Evolutionary conservation across 345 rosid genomes (phyloP).

Genomic region (Triadica sebifera): DNA sequence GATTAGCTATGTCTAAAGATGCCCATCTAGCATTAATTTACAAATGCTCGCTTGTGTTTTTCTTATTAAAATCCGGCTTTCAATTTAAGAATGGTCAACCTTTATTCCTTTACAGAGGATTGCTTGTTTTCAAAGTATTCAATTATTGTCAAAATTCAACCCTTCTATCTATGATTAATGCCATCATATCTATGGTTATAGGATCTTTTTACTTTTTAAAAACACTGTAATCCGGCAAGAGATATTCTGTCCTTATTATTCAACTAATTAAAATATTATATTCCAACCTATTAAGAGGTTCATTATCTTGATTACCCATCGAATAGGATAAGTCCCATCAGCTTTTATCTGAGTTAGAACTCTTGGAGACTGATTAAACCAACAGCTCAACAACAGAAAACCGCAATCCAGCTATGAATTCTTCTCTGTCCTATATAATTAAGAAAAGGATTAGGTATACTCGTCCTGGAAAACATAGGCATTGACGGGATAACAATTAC

Average conservation of each 20-base stretch:
- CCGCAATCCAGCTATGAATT: no score
- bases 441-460: no score
- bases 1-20: background rate
- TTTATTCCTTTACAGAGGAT: constrained; percentile 13
- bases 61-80: background rate
- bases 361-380: no score
- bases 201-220: background rate
- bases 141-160: constrained; percentile 1
- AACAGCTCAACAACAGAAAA: no score
- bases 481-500: no score
- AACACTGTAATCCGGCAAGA: background rate
- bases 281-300: no score
- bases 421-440: no score
- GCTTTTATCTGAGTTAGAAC: no score
- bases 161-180: constrained; percentile 5
- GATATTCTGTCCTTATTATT: background rate
- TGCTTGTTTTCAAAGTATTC: constrained; percentile 10
- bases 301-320: no score
- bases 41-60: background rate
- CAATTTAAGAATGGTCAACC: background rate
- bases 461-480: no score
- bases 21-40: background rate
- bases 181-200: background rate
- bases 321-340: no score
- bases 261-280: no score